These are phyloP conservation scores for Lupinus albus DNA, from an alignment of 306 rosid genomes.

Conservation along the genomic window DNA sequence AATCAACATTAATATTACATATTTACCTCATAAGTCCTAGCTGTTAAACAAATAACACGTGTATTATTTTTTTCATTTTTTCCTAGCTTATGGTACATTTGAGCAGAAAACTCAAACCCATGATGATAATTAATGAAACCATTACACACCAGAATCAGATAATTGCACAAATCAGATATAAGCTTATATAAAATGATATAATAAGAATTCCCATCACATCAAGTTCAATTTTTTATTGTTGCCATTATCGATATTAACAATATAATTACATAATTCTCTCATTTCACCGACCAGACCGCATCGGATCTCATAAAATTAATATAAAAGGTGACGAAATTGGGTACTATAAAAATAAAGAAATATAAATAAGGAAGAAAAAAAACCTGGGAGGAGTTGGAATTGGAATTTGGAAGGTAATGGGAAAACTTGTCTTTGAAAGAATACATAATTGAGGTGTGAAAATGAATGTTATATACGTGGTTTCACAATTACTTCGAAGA, in stretches of 20 bases:
- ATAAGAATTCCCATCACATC: conserved; percentile 9
- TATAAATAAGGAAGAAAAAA: not conserved
- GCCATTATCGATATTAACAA: too few relatives aligned
- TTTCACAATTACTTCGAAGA: too few relatives aligned
- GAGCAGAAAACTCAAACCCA: conserved; percentile 28
- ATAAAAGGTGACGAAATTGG: too few relatives aligned
- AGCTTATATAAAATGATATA: not conserved
- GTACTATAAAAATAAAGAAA: not conserved
- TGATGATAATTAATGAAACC: not conserved
- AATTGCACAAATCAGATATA: conserved; percentile 52
- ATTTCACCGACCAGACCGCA: too few relatives aligned
- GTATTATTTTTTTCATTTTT: not conserved
- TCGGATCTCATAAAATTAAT: too few relatives aligned
- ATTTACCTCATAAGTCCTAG: not conserved
- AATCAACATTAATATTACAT: not conserved
- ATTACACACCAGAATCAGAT: conserved; percentile 35
- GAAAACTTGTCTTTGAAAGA: conserved; percentile 65
- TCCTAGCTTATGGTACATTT: conserved; percentile 6
- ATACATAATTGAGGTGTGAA: conserved; percentile 45
- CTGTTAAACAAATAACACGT: too few relatives aligned
- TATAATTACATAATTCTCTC: too few relatives aligned
- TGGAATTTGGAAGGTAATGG: conserved; percentile 61
- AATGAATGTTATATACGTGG: too few relatives aligned
- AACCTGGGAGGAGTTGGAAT: conserved; percentile 53
- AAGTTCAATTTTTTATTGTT: conserved; percentile 30